These are phyloP conservation scores for Curvularia sp. DNA, from an alignment of 2,329 filamentous ascomycete species.

Conservation along the genomic window DNA sequence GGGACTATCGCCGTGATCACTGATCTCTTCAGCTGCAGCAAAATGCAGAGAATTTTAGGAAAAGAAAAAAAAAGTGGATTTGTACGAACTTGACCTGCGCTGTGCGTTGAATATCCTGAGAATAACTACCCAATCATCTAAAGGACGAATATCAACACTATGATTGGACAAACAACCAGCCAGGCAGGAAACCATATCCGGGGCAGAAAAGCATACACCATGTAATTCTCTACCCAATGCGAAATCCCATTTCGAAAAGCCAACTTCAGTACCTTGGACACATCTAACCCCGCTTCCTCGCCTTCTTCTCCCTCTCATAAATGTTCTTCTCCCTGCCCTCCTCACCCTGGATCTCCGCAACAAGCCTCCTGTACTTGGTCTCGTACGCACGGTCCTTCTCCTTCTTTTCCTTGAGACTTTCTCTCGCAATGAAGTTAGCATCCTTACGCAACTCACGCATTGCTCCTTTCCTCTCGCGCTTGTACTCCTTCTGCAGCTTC, in stretches of 20 bases:
- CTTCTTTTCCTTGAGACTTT: slow-evolving; percentile 91
- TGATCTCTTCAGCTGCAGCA: background rate
- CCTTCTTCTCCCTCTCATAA: slow-evolving; percentile 85
- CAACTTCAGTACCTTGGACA: background rate
- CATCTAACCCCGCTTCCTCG: slow-evolving; percentile 61
- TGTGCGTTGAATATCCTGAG: background rate
- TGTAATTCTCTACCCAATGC: background rate
- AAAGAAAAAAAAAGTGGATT: background rate
- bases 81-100: background rate
- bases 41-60: background rate
- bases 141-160: background rate
- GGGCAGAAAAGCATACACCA: background rate
- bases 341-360: slow-evolving; percentile 94
- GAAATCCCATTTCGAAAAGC: background rate
- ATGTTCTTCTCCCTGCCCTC: slow-evolving; percentile 85
- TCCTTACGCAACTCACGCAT: slow-evolving; percentile 95
- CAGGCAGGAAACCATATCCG: background rate
- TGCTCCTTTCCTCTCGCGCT: slow-evolving; percentile 93
- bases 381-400: slow-evolving; percentile 92
- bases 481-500: slow-evolving; percentile 88
- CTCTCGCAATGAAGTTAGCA: slow-evolving; percentile 88
- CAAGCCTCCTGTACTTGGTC: slow-evolving; percentile 89
- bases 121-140: background rate
- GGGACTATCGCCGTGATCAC: background rate
- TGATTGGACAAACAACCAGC: background rate